Percentiles rank a stretch among this genome's conserved stretches.
Evolutionary conservation across 2,329 filamentous ascomycete genomes (phyloP).

Genomic region (Metarhizium rileyi): DNA sequence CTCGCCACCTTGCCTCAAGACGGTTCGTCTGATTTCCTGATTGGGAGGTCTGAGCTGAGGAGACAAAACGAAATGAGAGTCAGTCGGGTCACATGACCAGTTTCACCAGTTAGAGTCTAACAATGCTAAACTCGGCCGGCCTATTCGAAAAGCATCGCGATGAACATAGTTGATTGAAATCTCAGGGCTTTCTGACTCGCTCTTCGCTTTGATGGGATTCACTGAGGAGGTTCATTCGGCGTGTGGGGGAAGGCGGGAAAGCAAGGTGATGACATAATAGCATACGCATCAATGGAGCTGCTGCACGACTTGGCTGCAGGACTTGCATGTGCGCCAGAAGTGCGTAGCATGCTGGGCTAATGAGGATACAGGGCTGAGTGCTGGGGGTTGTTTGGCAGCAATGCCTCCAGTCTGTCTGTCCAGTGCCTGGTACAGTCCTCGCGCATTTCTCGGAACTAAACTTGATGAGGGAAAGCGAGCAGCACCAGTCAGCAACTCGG

Average conservation of each 20-base stretch:
- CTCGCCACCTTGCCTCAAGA: conserved; percentile 9
- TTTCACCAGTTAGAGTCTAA: not conserved
- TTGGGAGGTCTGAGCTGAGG: not conserved
- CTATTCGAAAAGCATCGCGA: not conserved
- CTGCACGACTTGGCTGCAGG: no score
- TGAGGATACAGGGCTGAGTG: no score
- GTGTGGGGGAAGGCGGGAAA: not conserved
- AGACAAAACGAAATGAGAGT: not conserved
- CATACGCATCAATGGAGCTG: no score
- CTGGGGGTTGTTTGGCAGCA: no score
- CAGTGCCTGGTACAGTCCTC: no score
- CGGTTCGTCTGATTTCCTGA: not conserved
- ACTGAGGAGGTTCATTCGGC: not conserved
- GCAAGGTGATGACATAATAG: not conserved
- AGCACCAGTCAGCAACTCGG: no score
- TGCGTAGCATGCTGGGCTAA: no score
- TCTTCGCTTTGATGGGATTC: not conserved
- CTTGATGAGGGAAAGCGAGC: not conserved
- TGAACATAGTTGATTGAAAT: not conserved
- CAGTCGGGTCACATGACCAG: conserved; percentile 6
- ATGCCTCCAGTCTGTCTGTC: no score
- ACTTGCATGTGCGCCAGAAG: no score
- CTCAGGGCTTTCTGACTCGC: not conserved
- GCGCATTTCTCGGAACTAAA: not conserved
- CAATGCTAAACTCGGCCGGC: no score